Percentiles rank a stretch among this genome's conserved stretches.
Conservation (phyloP, 768 basidiomycete genomes). For the Tubosaeta brunneosetosa region DNA sequence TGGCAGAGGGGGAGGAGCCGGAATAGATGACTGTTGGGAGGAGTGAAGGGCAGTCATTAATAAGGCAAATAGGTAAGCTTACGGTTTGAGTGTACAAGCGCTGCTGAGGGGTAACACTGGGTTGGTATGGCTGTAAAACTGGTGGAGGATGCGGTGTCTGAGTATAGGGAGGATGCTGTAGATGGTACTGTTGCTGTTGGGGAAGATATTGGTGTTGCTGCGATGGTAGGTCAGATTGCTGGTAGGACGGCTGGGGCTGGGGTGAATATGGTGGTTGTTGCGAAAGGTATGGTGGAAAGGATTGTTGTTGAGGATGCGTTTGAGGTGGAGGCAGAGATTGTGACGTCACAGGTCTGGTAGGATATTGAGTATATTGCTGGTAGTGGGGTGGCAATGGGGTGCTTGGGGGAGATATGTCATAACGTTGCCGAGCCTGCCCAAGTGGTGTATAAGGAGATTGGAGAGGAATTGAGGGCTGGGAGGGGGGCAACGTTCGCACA, state of each 20-base stretch:
- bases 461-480: constrained; percentile 5
- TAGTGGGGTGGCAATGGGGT: constrained; percentile 2
- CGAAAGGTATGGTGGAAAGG: constrained; percentile 2
- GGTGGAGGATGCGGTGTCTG: constrained; percentile 12
- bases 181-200: constrained; percentile 9
- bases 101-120: background rate
- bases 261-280: constrained; percentile 4
- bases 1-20: constrained; percentile 19
- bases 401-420: background rate
- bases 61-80: background rate
- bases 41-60: background rate
- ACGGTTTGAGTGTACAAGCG: constrained; percentile 9
- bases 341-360: constrained; percentile 4
- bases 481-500: constrained; percentile 4
- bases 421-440: constrained; percentile 12
- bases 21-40: constrained; percentile 8
- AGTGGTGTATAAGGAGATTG: constrained; percentile 6
- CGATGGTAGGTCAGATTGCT: constrained; percentile 5
- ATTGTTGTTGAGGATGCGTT: constrained; percentile 9
- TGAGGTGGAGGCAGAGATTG: constrained; percentile 12
- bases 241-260: constrained; percentile 13
- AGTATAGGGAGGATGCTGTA: constrained; percentile 14
- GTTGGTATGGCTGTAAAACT: constrained; percentile 15
- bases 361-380: constrained; percentile 16
- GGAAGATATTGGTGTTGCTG: background rate